These are phyloP conservation scores for Piper betle DNA, from an alignment of 164 flowering plant genomes.

Conservation along the genomic window DNA sequence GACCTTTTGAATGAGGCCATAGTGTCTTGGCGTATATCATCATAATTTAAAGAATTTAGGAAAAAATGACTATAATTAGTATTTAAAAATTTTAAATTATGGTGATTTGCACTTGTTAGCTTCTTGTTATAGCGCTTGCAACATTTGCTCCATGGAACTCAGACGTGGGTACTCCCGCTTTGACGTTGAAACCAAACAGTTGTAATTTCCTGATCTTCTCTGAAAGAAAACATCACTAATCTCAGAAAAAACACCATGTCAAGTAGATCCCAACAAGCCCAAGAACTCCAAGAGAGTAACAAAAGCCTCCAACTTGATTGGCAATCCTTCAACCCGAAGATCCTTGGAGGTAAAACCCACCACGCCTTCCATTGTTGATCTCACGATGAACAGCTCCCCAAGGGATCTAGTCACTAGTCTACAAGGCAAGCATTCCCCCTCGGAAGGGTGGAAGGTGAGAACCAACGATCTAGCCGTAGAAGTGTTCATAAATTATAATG, in stretches of 20 bases:
- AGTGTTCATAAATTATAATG: constrained; percentile 25
- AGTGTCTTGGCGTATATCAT: too few species aligned
- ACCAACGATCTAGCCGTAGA: constrained; percentile 21
- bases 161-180: not conserved
- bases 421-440: constrained; percentile 10
- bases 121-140: too few species aligned
- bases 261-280: not conserved
- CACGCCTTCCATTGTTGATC: not conserved
- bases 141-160: not conserved
- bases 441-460: constrained; percentile 21
- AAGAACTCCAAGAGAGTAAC: constrained; percentile 13
- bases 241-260: not conserved
- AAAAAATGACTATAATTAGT: too few species aligned
- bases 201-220: not conserved
- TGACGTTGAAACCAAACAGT: too few species aligned
- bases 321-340: constrained; percentile 7
- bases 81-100: too few species aligned
- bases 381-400: constrained; percentile 23
- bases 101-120: too few species aligned
- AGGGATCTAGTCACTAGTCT: constrained; percentile 24
- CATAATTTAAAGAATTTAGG: too few species aligned
- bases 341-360: not conserved
- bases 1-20: too few species aligned
- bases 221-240: not conserved
- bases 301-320: constrained; percentile 18